A percentile compares a stretch with the other conserved stretches of the same genome.
Evolutionary conservation across 1,139 yeast genomes (phyloP).

Genomic region (Nakaseomyces sp.): DNA sequence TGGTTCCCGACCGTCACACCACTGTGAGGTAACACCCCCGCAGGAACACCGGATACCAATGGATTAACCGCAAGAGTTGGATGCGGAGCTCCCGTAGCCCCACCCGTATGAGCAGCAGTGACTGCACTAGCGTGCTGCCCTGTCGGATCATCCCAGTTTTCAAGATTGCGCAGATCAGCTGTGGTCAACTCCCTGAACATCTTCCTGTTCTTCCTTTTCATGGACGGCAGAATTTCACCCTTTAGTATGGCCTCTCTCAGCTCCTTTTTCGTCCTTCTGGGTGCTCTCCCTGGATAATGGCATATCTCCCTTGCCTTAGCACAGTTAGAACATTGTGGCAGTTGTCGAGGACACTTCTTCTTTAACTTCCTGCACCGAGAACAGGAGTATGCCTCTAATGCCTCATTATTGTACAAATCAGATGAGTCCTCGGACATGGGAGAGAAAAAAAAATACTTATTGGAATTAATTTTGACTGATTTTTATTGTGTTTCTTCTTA

Average conservation of each 20-base stretch:
- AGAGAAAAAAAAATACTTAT: too few species aligned
- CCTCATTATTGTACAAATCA: background rate
- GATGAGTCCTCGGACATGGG: too few species aligned
- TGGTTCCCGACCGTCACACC: background rate
- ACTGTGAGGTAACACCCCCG: background rate
- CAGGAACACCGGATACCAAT: background rate
- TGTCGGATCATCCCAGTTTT: background rate
- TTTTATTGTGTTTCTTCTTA: background rate
- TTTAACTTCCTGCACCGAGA: conserved; percentile 39
- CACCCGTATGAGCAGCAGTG: background rate
- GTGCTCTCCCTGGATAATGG: conserved; percentile 38
- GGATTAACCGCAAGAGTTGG: background rate
- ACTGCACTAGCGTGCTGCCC: background rate
- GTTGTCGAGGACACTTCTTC: conserved; percentile 41
- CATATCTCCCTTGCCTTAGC: conserved; percentile 35
- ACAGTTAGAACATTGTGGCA: conserved; percentile 42
- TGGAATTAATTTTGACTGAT: too few species aligned
- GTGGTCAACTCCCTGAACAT: background rate
- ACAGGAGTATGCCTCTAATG: conserved; percentile 34
- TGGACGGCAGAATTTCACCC: conserved; percentile 19
- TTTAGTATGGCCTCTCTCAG: conserved; percentile 24
- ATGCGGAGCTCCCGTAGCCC: background rate
- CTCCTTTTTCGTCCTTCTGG: conserved; percentile 36
- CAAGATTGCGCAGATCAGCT: background rate
- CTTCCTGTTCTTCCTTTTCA: conserved; percentile 10